These are phyloP conservation scores for Discostella stelligeroides DNA, from an alignment of 108 stramenopile genomes.

Conservation along the genomic window DNA sequence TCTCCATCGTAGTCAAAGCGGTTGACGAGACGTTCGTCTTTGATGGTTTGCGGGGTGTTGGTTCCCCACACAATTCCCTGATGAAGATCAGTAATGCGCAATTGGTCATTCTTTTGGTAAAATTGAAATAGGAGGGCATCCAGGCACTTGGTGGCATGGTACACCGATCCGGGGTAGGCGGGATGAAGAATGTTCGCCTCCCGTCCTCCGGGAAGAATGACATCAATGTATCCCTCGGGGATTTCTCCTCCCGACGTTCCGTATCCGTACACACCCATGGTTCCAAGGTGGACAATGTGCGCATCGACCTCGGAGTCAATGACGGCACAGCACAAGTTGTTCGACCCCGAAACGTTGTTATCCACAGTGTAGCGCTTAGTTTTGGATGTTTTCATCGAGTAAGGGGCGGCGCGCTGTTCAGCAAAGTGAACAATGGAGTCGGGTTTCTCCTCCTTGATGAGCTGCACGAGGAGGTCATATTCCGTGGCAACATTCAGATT, in stretches of 20 bases:
- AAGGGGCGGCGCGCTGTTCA: slow-evolving; percentile 98
- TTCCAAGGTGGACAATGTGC: slow-evolving; percentile 98
- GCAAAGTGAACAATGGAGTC: slow-evolving; percentile 98
- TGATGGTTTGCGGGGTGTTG: slow-evolving; percentile 95
- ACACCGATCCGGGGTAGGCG: slow-evolving; percentile 96
- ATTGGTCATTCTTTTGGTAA: slow-evolving; percentile 97
- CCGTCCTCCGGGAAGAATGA: slow-evolving; percentile 91
- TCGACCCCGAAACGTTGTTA: slow-evolving; percentile 96
- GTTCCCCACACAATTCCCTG: slow-evolving; percentile 99
- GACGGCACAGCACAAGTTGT: slow-evolving; percentile 96
- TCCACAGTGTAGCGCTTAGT: slow-evolving; percentile 97
- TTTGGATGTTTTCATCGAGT: slow-evolving; percentile 94
- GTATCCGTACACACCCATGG: slow-evolving; percentile 99
- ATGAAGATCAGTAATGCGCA: slow-evolving; percentile 96
- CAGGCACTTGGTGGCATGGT: slow-evolving; percentile 96
- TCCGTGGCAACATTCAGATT: slow-evolving; percentile 95
- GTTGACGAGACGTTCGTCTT: slow-evolving; percentile 95
- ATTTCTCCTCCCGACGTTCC: slow-evolving; percentile 98
- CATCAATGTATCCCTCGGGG: slow-evolving; percentile 99
- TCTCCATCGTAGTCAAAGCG: slow-evolving; percentile 99
- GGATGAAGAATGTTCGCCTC: slow-evolving; percentile 95
- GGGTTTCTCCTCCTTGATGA: slow-evolving; percentile 92
- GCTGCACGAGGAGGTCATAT: slow-evolving; percentile 91
- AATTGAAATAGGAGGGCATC: slow-evolving; percentile 98
- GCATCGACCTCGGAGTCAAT: slow-evolving; percentile 94